phyloP scores from a whole-genome alignment of 2,329 filamentous ascomycete species.

The Pseudogymnoascus sp. region DNA sequence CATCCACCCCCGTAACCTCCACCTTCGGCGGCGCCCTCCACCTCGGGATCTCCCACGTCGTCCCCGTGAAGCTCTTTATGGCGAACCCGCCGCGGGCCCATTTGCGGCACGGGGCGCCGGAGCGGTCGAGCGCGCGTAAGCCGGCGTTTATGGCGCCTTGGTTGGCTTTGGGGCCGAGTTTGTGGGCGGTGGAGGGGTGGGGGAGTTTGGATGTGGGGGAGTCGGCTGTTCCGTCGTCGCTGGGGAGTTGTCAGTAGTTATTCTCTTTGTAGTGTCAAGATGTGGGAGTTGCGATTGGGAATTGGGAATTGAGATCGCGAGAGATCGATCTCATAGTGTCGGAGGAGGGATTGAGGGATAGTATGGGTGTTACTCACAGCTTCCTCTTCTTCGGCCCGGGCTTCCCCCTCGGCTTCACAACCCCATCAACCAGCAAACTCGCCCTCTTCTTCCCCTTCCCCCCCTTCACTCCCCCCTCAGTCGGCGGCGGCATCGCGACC shows the following conservation, averaged over 20 bases:
- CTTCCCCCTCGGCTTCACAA: slow-evolving; percentile 69
- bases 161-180: slow-evolving; percentile 93
- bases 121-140: slow-evolving; percentile 85
- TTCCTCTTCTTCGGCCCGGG: slow-evolving; percentile 96
- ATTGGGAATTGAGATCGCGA: not conserved
- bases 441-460: slow-evolving; percentile 55
- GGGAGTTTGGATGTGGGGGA: slow-evolving; percentile 37
- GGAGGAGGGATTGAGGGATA: slow-evolving; percentile 7
- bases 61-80: slow-evolving; percentile 88
- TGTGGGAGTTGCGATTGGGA: not conserved
- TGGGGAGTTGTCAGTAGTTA: slow-evolving; percentile 31
- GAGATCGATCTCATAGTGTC: not conserved
- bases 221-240: slow-evolving; percentile 57
- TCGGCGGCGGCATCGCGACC: slow-evolving; percentile 50
- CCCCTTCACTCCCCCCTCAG: slow-evolving; percentile 52
- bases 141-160: slow-evolving; percentile 96
- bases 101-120: slow-evolving; percentile 83
- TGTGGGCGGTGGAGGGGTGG: slow-evolving; percentile 47
- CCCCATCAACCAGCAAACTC: slow-evolving; percentile 49
- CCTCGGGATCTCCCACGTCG: slow-evolving; percentile 70
- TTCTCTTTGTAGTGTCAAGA: not conserved
- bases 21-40: slow-evolving; percentile 69
- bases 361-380: slow-evolving; percentile 57
- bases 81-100: slow-evolving; percentile 79
- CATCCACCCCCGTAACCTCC: slow-evolving; percentile 33